phyloP scores from a whole-genome alignment of 75 land plant genomes.

The Pinus tabuliformis region DNA sequence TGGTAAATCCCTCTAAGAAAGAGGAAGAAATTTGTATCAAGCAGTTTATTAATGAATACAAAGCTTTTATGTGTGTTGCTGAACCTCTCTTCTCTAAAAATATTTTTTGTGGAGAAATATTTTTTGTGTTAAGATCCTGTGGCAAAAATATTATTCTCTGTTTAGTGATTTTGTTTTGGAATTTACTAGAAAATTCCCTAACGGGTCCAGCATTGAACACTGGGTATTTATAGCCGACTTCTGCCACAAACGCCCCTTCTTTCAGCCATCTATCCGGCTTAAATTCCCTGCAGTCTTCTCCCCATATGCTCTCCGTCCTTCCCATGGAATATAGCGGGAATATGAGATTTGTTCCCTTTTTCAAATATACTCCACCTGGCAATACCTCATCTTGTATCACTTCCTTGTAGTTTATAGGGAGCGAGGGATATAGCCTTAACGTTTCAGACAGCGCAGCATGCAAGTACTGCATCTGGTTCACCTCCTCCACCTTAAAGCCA shows the following conservation, averaged over 20 bases:
- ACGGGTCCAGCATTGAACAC: conserved; percentile 69
- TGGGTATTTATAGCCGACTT: conserved; percentile 43
- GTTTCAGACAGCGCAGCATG: conserved; percentile 59
- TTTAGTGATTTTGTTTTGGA: no score
- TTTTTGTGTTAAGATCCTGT: no score
- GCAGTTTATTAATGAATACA: no score
- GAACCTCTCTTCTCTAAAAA: no score
- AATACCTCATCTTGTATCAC: conserved; percentile 42
- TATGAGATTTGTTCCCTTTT: conserved; percentile 37
- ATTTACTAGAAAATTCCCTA: no score
- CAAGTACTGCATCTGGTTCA: conserved; percentile 49
- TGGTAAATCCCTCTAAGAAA: no score
- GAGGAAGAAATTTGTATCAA: no score
- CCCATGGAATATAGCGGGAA: conserved; percentile 51
- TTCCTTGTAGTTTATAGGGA: conserved; percentile 44
- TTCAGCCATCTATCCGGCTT: conserved; percentile 55
- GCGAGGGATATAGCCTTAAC: conserved; percentile 51
- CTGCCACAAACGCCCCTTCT: conserved; percentile 24
- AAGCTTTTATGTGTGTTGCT: no score
- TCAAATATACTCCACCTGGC: conserved; percentile 40
- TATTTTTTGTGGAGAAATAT: no score
- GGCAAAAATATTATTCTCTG: no score
- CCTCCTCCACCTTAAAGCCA: conserved; percentile 25
- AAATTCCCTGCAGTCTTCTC: conserved; percentile 40
- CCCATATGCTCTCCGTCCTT: conserved; percentile 64